These are phyloP conservation scores for Ustilago crameri DNA, from an alignment of 1,284 basidiomycete species.

Conservation along the genomic window DNA sequence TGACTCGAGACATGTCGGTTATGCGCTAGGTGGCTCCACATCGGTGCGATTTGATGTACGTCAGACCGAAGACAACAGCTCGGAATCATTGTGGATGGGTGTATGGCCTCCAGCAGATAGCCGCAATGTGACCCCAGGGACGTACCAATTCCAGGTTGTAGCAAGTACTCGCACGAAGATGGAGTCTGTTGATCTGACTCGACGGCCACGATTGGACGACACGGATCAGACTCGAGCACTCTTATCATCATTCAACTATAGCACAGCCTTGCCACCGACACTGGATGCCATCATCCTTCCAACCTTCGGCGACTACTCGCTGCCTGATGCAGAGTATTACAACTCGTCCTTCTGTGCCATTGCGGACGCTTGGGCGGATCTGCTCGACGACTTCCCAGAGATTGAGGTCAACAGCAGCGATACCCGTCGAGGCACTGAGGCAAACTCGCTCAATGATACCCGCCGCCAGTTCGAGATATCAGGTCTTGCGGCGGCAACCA, in stretches of 20 bases:
- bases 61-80: slow-evolving; percentile 37
- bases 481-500: slow-evolving; percentile 59
- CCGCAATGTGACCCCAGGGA: slow-evolving; percentile 38
- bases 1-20: slow-evolving; percentile 28
- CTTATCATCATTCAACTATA: slow-evolving; percentile 65
- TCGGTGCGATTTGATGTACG: slow-evolving; percentile 35
- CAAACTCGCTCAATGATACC: slow-evolving; percentile 36
- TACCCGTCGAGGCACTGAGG: slow-evolving; percentile 48
- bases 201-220: slow-evolving; percentile 61
- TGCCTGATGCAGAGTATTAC: slow-evolving; percentile 57
- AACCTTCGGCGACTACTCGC: slow-evolving; percentile 45
- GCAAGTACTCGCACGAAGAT: slow-evolving; percentile 46
- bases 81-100: slow-evolving; percentile 56
- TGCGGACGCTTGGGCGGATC: slow-evolving; percentile 36
- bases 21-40: slow-evolving; percentile 59
- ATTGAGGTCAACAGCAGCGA: slow-evolving; percentile 51
- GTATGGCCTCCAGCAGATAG: slow-evolving; percentile 58
- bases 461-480: slow-evolving; percentile 53
- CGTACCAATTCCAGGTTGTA: slow-evolving; percentile 48
- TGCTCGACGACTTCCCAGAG: slow-evolving; percentile 17
- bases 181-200: slow-evolving; percentile 44
- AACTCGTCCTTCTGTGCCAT: slow-evolving; percentile 68
- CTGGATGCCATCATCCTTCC: slow-evolving; percentile 61
- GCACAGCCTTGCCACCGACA: slow-evolving; percentile 44
- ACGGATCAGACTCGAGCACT: slow-evolving; percentile 64